phyloP scores from a whole-genome alignment of 345 rosid species.

The Luvunga scandens region DNA sequence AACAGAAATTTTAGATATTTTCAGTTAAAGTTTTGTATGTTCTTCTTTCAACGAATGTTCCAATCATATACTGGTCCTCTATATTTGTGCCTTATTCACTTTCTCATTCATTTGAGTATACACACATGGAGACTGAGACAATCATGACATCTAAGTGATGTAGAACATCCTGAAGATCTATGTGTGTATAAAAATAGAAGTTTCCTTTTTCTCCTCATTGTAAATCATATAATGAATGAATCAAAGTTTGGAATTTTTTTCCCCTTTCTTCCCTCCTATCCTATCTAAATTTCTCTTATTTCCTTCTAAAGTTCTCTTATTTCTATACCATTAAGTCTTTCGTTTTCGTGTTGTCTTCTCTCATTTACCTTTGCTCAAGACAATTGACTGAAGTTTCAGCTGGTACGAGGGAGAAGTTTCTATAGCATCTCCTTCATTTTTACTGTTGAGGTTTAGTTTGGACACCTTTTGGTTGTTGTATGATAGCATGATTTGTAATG shows the following conservation, averaged over 20 bases:
- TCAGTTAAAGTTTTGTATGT: background rate
- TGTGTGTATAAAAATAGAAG: too few relatives aligned
- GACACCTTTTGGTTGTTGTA: too few relatives aligned
- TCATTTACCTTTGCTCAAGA: background rate
- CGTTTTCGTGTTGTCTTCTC: background rate
- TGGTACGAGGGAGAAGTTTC: background rate
- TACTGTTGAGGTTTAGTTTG: background rate
- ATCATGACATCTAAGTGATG: too few relatives aligned
- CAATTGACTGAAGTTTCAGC: background rate
- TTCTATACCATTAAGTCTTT: too few relatives aligned
- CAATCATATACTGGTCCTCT: background rate
- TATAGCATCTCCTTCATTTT: background rate
- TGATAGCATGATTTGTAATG: background rate
- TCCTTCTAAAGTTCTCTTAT: too few relatives aligned
- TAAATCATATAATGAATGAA: too few relatives aligned
- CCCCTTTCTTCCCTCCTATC: too few relatives aligned
- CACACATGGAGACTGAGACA: too few relatives aligned
- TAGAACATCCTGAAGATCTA: too few relatives aligned
- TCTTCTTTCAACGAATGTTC: background rate
- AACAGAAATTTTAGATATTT: background rate
- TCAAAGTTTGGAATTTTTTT: too few relatives aligned
- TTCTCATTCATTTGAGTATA: background rate
- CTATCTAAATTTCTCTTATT: too few relatives aligned
- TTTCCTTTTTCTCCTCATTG: too few relatives aligned
- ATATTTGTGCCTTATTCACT: background rate